Evolutionary conservation across 129 eudicot genomes (phyloP).

Genomic region (Arctium minus): DNA sequence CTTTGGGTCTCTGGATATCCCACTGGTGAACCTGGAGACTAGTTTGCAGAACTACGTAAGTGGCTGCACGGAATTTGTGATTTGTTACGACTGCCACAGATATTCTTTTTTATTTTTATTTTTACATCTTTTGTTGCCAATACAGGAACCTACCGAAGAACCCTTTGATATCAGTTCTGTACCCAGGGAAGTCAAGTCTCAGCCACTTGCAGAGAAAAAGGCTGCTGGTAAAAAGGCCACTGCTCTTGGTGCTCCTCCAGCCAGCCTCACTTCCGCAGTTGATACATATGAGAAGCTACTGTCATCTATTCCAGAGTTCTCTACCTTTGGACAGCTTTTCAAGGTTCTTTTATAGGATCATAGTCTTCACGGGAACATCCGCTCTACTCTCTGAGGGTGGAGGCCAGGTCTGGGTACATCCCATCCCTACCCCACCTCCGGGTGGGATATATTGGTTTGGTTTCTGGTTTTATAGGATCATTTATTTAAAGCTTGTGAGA

Average conservation of each 20-base stretch:
- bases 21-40: constrained; percentile 76
- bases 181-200: constrained; percentile 78
- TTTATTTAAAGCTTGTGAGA: background rate
- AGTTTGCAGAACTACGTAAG: constrained; percentile 92
- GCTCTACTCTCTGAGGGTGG: background rate
- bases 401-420: background rate
- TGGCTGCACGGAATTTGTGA: background rate
- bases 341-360: constrained; percentile 44
- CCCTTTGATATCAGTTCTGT: constrained; percentile 77
- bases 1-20: constrained; percentile 82
- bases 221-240: constrained; percentile 75
- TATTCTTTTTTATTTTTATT: background rate
- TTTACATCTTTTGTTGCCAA: background rate
- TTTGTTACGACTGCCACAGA: background rate
- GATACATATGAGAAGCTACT: constrained; percentile 78
- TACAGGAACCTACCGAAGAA: constrained; percentile 76
- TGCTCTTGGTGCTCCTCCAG: constrained; percentile 67
- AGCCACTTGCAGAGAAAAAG: constrained; percentile 80
- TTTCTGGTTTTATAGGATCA: background rate
- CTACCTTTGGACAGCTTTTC: constrained; percentile 72
- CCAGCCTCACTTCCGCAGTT: constrained; percentile 56
- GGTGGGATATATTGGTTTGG: background rate
- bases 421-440: background rate
- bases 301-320: constrained; percentile 75
- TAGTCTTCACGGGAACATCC: background rate